Base-by-base conservation (phyloP, 139 green algal genomes). In the Chlamydomonas schloesseri region DNA sequence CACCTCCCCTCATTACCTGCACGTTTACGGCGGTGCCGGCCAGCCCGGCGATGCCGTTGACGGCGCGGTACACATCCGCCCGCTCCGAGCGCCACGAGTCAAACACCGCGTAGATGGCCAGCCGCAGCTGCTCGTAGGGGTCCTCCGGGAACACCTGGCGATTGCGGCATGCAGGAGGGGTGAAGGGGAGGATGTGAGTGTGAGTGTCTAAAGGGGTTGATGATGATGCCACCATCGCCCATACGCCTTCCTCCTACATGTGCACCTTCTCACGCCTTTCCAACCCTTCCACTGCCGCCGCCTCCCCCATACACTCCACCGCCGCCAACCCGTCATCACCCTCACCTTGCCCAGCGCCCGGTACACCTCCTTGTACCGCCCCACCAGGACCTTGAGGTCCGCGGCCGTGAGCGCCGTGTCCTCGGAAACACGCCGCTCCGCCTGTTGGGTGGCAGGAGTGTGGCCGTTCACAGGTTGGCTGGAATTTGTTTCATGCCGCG, bases 1-100 rank as follows among this genome's bases (percentile, higher is more conserved):
- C n/a, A n/a, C n/a, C n/a, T n/a, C n/a, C n/a, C n/a, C n/a, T n/a
- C n/a, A n/a, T n/a, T 15, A 72, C 77, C 77, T 85, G 79, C 9
- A 98, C 91, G 82, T 95, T 98, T 31, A 98, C 96, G 37, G 96
- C 96, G 18, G 96, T 98, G 83, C 96, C 96, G 71, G 80, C 71
- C 36, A 98, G 93, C 31, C 94, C 95, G 21, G 86, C 93, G 84
- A 98, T 96, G 37, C 92, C 77, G 89, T 97, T 95, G 70, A 98
- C 93, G 11, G 91, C 76, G 53, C 93, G 88, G 92, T 98, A 98
- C 91, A 93, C 95, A 68, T 95, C 87, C 37, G 94, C 95, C 29
- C 96, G 88, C 26, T 92, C 87, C 14, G 84, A 91, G 78, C 93
- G 88, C 94, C 94, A 96, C 28, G 88, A 93, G 82, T 91, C 81